Evolutionary conservation across 371 early-diverging fungal genomes (phyloP).

Genomic region (Lichtheimia ornata): DNA sequence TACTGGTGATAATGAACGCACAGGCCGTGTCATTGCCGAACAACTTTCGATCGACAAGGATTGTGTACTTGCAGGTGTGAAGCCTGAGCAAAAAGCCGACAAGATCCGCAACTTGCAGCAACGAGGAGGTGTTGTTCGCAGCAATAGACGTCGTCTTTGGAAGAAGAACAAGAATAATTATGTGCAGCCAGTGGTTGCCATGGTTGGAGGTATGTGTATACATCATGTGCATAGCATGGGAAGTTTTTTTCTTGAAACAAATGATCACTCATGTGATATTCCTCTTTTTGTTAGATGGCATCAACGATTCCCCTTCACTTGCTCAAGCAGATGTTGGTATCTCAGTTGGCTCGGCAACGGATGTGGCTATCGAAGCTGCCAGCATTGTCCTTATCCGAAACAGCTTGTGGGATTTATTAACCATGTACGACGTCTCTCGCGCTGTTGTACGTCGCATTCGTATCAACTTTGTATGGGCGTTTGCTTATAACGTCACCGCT

Average conservation of each 20-base stretch:
- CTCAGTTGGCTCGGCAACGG: conserved; percentile 80
- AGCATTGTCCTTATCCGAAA: conserved; percentile 74
- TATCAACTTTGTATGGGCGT: conserved; percentile 82
- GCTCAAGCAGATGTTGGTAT: conserved; percentile 87
- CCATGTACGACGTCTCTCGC: conserved; percentile 65
- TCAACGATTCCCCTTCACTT: conserved; percentile 92
- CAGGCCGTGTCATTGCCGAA: conserved; percentile 60
- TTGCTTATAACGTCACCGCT: conserved; percentile 74
- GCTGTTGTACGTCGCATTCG: conserved; percentile 70
- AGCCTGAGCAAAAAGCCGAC: conserved; percentile 69
- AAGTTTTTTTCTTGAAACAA: not conserved
- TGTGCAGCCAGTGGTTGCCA: conserved; percentile 56
- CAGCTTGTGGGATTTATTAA: conserved; percentile 68
- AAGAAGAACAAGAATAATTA: conserved; percentile 5
- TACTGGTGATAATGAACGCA: conserved; percentile 67
- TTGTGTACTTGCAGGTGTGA: conserved; percentile 56
- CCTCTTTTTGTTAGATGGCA: conserved; percentile 74
- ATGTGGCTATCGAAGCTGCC: conserved; percentile 81
- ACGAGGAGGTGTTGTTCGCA: conserved; percentile 21
- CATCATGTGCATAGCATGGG: not conserved
- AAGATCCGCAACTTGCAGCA: conserved; percentile 63
- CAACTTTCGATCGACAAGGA: conserved; percentile 60
- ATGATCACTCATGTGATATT: not conserved
- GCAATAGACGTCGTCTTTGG: conserved; percentile 22
- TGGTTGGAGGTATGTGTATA: conserved; percentile 46